Evolutionary conservation across 441 rosid genomes (phyloP), one percentile per base, ranked within the genome.

Genomic region (Mallotus repandus): DNA sequence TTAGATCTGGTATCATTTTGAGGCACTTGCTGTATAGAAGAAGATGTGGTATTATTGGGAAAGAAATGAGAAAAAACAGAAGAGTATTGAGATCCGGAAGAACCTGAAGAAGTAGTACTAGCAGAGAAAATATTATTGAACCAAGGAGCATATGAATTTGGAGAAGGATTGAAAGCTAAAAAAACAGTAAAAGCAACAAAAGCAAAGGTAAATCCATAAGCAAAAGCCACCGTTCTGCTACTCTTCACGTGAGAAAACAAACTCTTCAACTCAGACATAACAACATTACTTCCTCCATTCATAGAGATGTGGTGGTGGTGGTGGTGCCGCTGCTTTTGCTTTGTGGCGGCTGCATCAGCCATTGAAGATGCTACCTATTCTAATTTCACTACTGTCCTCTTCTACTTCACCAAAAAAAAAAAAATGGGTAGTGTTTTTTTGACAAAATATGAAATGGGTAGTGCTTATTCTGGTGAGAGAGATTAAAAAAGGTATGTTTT

Each of bases 321-420:
- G 2, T 25, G 29, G 1, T 25, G 29, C 29, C 2, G 60, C 56
- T 86, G 83, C 86, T 92, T 57, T 59, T 86, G 83, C 86, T 92
- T 92, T 10, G 83, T 63, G 68, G 87, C 73, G 56, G 81, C 68
- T 63, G 79, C 69, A 57, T 87, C 91, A 63, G 91, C 90, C 87
- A 87, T 87, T 49, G 61, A 32, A 63, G 69, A 70, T 6, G 4
- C 5, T 21, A 65, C 14, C 3, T 53, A 10, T 25, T 25, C 2
- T 25, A 8, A 8, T 3, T 10, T 55, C 19, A 4, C 11, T 9
- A 7, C 1, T n/a, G 5, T 18, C 21, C 29, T 41, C 22, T 22
- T 29, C 35, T 19, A 18, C 16, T 19, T 12, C 49, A 32, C 10
- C 46, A 16, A 63, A 12, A 57, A 52, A 68, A 77, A 59, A 18